These are phyloP conservation scores for Sugiyamaella chiloensis DNA, from an alignment of 805 yeast species.

Conservation along the genomic window DNA sequence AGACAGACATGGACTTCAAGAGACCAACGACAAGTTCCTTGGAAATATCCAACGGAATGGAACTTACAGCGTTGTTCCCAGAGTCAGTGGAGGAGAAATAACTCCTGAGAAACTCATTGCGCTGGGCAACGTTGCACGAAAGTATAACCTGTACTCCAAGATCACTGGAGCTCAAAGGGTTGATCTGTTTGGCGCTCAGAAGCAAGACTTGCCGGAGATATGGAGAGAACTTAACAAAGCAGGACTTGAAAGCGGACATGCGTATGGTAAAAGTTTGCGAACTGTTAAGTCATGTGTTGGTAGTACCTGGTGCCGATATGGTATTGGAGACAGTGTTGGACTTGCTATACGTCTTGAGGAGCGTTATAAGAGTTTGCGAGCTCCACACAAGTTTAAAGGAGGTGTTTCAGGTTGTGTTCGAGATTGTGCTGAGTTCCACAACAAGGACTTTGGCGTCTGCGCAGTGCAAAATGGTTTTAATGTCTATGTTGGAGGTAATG, in stretches of 20 bases:
- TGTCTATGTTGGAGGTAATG: slow-evolving; percentile 40
- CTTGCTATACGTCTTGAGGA: slow-evolving; percentile 38
- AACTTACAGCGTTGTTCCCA: slow-evolving; percentile 38
- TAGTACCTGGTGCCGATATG: slow-evolving; percentile 40
- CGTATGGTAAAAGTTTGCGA: slow-evolving; percentile 38
- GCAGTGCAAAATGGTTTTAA: slow-evolving; percentile 39
- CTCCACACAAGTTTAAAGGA: slow-evolving; percentile 40
- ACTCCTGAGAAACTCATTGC: slow-evolving; percentile 37
- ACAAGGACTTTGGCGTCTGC: slow-evolving; percentile 39
- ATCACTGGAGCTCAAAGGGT: slow-evolving; percentile 11
- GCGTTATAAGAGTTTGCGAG: slow-evolving; percentile 38
- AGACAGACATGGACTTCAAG: slow-evolving; percentile 38
- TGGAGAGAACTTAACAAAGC: slow-evolving; percentile 7
- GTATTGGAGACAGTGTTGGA: slow-evolving; percentile 41
- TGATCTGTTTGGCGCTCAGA: slow-evolving; percentile 10
- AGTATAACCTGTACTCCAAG: slow-evolving; percentile 10
- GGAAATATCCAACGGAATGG: slow-evolving; percentile 41
- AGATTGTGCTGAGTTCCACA: slow-evolving; percentile 40
- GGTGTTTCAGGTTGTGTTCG: slow-evolving; percentile 41
- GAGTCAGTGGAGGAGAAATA: slow-evolving; percentile 40
- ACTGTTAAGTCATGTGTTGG: slow-evolving; percentile 41
- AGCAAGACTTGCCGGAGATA: slow-evolving; percentile 10
- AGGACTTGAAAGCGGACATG: slow-evolving; percentile 39
- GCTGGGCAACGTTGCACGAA: slow-evolving; percentile 8
- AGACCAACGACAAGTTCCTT: slow-evolving; percentile 37